phyloP scores from a whole-genome alignment of 257 asterid genomes.

The Salvia miltiorrhiza region DNA sequence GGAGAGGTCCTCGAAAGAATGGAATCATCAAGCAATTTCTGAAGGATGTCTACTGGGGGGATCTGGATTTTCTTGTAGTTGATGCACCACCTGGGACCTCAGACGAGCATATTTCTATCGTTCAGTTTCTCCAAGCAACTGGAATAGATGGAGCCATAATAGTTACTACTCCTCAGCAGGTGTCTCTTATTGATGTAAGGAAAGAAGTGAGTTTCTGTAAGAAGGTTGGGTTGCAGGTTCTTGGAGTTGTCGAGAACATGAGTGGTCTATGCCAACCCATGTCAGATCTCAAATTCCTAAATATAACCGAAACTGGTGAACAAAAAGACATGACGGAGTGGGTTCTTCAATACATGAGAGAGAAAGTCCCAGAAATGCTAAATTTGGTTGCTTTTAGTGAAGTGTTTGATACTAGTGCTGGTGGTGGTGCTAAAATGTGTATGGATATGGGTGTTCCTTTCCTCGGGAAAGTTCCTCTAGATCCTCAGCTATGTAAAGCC shows the following conservation, averaged over 20 bases:
- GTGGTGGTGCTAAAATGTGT: slow-evolving; percentile 93
- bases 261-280: slow-evolving; percentile 74
- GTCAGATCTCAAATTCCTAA: slow-evolving; percentile 53
- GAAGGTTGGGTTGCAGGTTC: slow-evolving; percentile 66
- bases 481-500: slow-evolving; percentile 86
- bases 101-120: slow-evolving; percentile 85
- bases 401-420: slow-evolving; percentile 79
- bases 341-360: slow-evolving; percentile 45
- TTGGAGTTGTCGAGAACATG: slow-evolving; percentile 94
- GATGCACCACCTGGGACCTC: slow-evolving; percentile 99
- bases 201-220: slow-evolving; percentile 91
- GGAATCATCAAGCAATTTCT: slow-evolving; percentile 75
- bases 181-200: slow-evolving; percentile 82
- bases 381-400: slow-evolving; percentile 57
- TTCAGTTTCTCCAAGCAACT: slow-evolving; percentile 74
- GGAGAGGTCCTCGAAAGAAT: slow-evolving; percentile 91
- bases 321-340: slow-evolving; percentile 62
- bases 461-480: slow-evolving; percentile 83
- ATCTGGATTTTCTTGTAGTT: slow-evolving; percentile 81
- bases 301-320: slow-evolving; percentile 41
- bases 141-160: slow-evolving; percentile 87
- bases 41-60: slow-evolving; percentile 88
- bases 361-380: slow-evolving; percentile 66
- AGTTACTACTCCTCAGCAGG: slow-evolving; percentile 94
- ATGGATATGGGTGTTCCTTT: slow-evolving; percentile 74